These are phyloP conservation scores for Primulina huaijiensis DNA, from an alignment of 257 asterid species.

Conservation along the genomic window DNA sequence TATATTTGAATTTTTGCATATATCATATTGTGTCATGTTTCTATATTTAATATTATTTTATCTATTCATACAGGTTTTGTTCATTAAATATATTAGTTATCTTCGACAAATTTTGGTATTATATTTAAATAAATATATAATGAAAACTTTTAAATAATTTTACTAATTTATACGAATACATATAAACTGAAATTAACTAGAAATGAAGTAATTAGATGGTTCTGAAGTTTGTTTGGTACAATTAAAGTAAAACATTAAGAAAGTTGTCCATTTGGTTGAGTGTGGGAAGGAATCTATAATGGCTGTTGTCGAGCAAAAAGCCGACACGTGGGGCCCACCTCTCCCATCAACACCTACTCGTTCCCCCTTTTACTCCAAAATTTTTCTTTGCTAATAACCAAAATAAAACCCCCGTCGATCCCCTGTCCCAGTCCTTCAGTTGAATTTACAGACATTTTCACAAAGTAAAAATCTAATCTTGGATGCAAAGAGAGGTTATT, in stretches of 20 bases:
- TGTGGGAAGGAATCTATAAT: conserved; percentile 46
- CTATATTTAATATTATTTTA: too few species aligned
- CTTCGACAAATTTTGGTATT: too few species aligned
- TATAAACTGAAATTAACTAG: too few species aligned
- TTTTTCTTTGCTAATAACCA: conserved; percentile 6
- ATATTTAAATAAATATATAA: too few species aligned
- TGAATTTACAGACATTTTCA: not conserved
- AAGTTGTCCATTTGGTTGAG: conserved; percentile 23
- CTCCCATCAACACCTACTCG: conserved; percentile 29
- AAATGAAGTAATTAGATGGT: conserved; percentile 19
- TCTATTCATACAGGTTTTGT: too few species aligned
- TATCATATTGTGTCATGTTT: too few species aligned
- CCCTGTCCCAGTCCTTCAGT: not conserved
- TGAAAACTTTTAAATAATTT: too few species aligned
- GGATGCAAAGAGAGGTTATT: conserved; percentile 32
- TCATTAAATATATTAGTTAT: too few species aligned
- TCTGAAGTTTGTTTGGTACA: conserved; percentile 25
- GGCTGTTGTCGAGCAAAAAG: conserved; percentile 55
- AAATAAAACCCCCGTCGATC: conserved; percentile 5
- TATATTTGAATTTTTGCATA: too few species aligned
- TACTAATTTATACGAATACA: too few species aligned
- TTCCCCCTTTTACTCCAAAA: conserved; percentile 16
- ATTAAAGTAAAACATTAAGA: conserved; percentile 19
- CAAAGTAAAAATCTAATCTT: conserved; percentile 6
- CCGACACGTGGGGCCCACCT: conserved; percentile 57